These are phyloP conservation scores for Corylus heterophylla DNA, from an alignment of 306 rosid species.

Conservation along the genomic window DNA sequence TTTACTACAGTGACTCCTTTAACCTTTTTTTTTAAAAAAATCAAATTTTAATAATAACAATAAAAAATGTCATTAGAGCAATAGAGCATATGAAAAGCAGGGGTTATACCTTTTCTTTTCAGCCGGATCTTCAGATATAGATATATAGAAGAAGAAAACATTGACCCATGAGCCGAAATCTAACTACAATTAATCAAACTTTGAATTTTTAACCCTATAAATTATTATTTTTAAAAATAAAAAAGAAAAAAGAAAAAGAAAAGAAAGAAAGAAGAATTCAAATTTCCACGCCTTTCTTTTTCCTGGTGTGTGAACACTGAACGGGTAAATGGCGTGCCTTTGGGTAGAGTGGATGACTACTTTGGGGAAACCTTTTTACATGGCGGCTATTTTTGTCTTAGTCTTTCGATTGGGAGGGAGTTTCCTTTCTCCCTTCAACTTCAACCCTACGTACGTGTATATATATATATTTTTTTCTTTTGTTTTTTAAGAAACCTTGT, in stretches of 20 bases:
- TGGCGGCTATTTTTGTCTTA: slow-evolving; percentile 32
- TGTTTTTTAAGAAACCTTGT: too few relatives aligned
- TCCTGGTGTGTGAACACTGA: slow-evolving; percentile 8
- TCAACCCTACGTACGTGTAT: too few relatives aligned
- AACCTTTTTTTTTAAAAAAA: too few relatives aligned
- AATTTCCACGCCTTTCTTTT: slow-evolving; percentile 22
- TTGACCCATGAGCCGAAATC: slow-evolving; percentile 6
- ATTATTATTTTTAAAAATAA: not conserved
- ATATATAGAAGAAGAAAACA: not conserved
- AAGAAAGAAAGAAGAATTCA: slow-evolving; percentile 13
- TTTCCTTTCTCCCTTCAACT: too few relatives aligned
- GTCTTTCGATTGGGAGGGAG: not conserved
- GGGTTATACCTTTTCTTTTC: not conserved
- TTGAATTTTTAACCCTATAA: not conserved
- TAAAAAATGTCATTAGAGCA: not conserved
- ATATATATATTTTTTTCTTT: too few relatives aligned
- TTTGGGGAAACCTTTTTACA: slow-evolving; percentile 32
- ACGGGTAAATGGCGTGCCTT: slow-evolving; percentile 27
- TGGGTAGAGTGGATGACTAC: slow-evolving; percentile 34
- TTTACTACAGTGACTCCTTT: too few relatives aligned
- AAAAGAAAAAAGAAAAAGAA: not conserved
- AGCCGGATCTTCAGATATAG: not conserved
- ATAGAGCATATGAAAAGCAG: not conserved
- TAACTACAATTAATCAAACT: not conserved
- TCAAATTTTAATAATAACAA: too few relatives aligned